phyloP scores from a whole-genome alignment of 345 rosid species.

The Schrenkiella parvula region DNA sequence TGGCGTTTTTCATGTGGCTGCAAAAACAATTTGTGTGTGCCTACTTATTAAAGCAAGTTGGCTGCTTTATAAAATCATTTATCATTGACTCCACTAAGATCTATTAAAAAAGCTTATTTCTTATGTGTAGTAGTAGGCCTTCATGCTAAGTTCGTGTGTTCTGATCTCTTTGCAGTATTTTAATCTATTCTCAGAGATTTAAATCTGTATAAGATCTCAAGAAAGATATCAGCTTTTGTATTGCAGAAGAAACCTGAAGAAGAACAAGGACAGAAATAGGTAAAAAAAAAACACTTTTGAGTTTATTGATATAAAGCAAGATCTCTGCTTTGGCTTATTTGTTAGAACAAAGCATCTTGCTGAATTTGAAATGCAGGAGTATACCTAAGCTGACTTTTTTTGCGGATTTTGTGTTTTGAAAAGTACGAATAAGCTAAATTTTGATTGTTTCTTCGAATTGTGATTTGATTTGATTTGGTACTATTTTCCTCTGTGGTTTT shows the following conservation, averaged over 20 bases:
- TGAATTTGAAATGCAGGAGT: slow-evolving; percentile 12
- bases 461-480: slow-evolving; percentile 19
- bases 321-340: slow-evolving; percentile 1
- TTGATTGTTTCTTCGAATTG: slow-evolving; percentile 18
- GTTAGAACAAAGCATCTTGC: not conserved
- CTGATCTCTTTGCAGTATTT: slow-evolving; percentile 26
- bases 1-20: slow-evolving; percentile 22
- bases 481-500: not conserved
- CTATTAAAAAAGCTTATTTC: not conserved
- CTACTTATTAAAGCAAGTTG: slow-evolving; percentile 29
- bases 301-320: not conserved
- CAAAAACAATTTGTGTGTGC: slow-evolving; percentile 15
- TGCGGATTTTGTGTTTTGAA: not conserved
- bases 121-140: slow-evolving; percentile 3
- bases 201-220: slow-evolving; percentile 18
- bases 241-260: not conserved
- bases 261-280: slow-evolving; percentile 14
- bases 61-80: slow-evolving; percentile 4
- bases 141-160: slow-evolving; percentile 35
- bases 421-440: not conserved
- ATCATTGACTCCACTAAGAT: slow-evolving; percentile 31
- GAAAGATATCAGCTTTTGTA: slow-evolving; percentile 15
- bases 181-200: slow-evolving; percentile 17
- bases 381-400: not conserved
- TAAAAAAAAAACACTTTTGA: not conserved